These are phyloP conservation scores for Neofusicoccum laricinum DNA, from an alignment of 2,329 filamentous ascomycete species.

Conservation along the genomic window DNA sequence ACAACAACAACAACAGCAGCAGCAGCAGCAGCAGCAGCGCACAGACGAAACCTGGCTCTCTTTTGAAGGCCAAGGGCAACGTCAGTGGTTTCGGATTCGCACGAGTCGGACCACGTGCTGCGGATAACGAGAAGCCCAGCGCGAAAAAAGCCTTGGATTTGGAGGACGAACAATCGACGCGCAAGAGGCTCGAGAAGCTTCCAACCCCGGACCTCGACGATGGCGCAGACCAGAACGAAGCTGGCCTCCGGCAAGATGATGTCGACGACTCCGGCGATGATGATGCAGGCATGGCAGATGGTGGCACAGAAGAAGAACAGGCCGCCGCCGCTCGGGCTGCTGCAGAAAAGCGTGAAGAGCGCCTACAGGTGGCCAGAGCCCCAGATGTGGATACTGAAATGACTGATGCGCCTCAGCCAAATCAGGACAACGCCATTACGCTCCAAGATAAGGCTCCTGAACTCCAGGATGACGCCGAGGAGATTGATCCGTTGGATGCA, in stretches of 20 bases:
- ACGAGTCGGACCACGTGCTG: conserved; percentile 66
- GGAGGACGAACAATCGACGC: conserved; percentile 81
- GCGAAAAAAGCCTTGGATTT: conserved; percentile 76
- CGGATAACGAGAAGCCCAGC: conserved; percentile 64
- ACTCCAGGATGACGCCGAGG: conserved; percentile 57
- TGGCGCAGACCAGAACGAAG: conserved; percentile 53
- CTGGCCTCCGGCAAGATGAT: conserved; percentile 31
- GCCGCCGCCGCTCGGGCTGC: conserved; percentile 82
- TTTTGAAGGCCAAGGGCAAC: conserved; percentile 66
- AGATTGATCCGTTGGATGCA: conserved; percentile 88
- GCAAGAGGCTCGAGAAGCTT: conserved; percentile 87
- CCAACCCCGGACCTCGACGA: conserved; percentile 54
- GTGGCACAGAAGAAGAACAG: conserved; percentile 80
- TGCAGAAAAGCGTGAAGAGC: conserved; percentile 72
- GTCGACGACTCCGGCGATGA: conserved; percentile 67
- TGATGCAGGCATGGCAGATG: conserved; percentile 72
- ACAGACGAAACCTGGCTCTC: conserved; percentile 22
- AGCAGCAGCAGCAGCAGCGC: too few species aligned
- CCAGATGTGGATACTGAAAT: conserved; percentile 43
- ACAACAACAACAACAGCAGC: too few species aligned
- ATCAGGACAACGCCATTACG: conserved; percentile 22
- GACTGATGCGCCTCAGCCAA: conserved; percentile 36
- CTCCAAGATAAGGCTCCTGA: not conserved
- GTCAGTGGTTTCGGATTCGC: conserved; percentile 81
- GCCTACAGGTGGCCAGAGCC: conserved; percentile 26